phyloP scores from a whole-genome alignment of 2,329 filamentous ascomycete genomes.

The Fusarium lyarnte region DNA sequence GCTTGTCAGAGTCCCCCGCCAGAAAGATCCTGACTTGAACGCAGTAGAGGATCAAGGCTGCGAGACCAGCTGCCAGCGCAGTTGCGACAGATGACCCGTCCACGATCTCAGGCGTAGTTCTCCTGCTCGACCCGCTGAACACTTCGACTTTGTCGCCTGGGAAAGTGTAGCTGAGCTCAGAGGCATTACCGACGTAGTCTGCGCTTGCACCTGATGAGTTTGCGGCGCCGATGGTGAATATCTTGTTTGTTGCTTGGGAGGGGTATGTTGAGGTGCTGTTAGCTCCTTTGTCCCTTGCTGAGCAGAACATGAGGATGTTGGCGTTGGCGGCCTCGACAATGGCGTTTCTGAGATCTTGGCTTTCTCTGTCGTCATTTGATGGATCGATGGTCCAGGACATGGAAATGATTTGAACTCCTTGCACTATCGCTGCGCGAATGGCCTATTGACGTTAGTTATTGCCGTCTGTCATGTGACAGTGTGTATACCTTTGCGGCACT shows the following conservation, averaged over 20 bases:
- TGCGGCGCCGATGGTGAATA: slow-evolving; percentile 45
- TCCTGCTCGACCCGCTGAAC: background rate
- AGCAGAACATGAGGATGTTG: slow-evolving; percentile 52
- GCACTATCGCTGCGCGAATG: slow-evolving; percentile 43
- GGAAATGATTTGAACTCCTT: slow-evolving; percentile 49
- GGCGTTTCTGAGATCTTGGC: slow-evolving; percentile 37
- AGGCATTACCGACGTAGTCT: slow-evolving; percentile 25
- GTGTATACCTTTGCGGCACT: background rate
- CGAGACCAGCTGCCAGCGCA: slow-evolving; percentile 45
- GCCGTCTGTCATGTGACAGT: fast-evolving
- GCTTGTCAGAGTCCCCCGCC: slow-evolving; percentile 9
- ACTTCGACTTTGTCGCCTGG: slow-evolving; percentile 43
- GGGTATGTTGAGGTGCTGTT: background rate
- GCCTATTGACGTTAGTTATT: slow-evolving; percentile 33
- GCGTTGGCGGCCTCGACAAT: slow-evolving; percentile 40
- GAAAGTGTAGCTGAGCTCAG: slow-evolving; percentile 44
- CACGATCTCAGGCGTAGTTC: background rate
- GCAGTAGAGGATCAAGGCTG: slow-evolving; percentile 46
- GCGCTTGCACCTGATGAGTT: slow-evolving; percentile 3
- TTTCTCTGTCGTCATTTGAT: background rate
- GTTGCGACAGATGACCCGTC: slow-evolving; percentile 45
- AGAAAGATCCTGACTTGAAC: slow-evolving; percentile 18
- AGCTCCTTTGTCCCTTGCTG: slow-evolving; percentile 44
- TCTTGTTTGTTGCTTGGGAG: slow-evolving; percentile 25
- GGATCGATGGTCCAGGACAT: slow-evolving; percentile 51